Evolutionary conservation across 169 alveolate genomes (phyloP), one percentile per base, ranked within the genome.

Genomic region (Cardiosporidium cionae): DNA sequence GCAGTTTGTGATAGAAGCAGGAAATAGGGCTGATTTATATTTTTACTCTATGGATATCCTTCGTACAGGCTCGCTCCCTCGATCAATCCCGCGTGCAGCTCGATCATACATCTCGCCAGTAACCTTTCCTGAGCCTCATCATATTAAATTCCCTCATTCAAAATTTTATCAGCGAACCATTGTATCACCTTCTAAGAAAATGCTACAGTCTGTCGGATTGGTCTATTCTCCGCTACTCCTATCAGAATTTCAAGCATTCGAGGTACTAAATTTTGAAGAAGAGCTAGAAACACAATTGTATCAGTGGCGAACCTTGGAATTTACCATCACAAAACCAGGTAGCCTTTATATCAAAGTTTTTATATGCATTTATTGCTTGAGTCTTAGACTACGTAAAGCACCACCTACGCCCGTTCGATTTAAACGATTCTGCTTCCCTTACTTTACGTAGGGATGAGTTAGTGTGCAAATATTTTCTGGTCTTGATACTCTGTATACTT

Each of bases 161-260:
- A 72, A 71, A 32, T 72, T 33, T 62, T 71, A 70, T 23, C 58
- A 36, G 32, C 71, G 71, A 33, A 72, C 71, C 2, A 1, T 72
- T 16, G 36, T 72, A 31, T 72, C 78, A 0, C 70, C 78, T 9
- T 29, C 35, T 4, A 70, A 72, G 28, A 72, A 63, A 6, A 31
- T 72, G 35, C 52, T 72, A 27, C 78, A 72, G 71, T 72, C 78
- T 16, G 78, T 72, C 69, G 78, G 65, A 33, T 7, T 72, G 67
- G 52, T 44, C 52, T 58, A 63, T 58, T 37, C n/a, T 16, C 4
- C 27, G 3, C 58, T 62, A 52, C 70, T 58, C 23, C 72, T 73
- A 32, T 34, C 67, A n/a, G 78, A 31, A 5, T 62, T 53, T 23
- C 52, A 37, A 31, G 52, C 63, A 7, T 44, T 72, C 37, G 78